These are phyloP conservation scores for Eucalyptus fibrosa DNA, from an alignment of 345 rosid genomes.

Conservation along the genomic window DNA sequence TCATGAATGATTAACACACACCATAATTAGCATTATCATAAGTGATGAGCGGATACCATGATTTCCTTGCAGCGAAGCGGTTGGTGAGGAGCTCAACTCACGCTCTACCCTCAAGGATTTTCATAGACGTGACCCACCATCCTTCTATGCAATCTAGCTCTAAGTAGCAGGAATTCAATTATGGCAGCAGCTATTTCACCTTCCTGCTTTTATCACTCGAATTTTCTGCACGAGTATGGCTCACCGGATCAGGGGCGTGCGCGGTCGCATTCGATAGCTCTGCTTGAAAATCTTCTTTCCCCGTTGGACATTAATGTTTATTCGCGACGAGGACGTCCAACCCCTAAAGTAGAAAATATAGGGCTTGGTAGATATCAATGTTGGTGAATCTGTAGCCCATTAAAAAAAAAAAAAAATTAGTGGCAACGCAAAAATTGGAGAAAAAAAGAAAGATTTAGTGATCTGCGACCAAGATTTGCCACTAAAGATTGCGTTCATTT, in stretches of 20 bases:
- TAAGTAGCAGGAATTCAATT: not conserved
- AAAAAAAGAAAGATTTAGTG: not conserved
- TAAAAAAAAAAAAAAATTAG: not conserved
- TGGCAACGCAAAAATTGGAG: not conserved
- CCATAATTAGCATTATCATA: not conserved
- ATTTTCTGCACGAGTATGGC: not conserved
- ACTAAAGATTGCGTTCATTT: not conserved
- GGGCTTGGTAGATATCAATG: not conserved
- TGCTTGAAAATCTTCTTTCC: not conserved
- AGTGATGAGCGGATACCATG: not conserved
- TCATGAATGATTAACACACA: not conserved
- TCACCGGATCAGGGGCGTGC: not conserved
- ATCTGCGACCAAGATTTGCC: not conserved
- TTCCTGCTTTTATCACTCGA: not conserved
- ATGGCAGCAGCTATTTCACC: not conserved
- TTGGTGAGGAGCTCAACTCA: not conserved
- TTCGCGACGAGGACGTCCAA: not conserved
- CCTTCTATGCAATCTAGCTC: not conserved
- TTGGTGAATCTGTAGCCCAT: not conserved
- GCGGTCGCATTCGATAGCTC: not conserved
- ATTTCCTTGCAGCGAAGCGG: not conserved
- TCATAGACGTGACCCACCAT: not conserved
- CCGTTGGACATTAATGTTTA: not conserved
- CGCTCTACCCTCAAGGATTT: not conserved
- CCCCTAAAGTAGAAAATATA: not conserved